Percentiles rank a stretch among this genome's conserved stretches.
Evolutionary conservation across 495 filamentous ascomycete genomes (phyloP).

Genomic region (Darksidea phi): DNA sequence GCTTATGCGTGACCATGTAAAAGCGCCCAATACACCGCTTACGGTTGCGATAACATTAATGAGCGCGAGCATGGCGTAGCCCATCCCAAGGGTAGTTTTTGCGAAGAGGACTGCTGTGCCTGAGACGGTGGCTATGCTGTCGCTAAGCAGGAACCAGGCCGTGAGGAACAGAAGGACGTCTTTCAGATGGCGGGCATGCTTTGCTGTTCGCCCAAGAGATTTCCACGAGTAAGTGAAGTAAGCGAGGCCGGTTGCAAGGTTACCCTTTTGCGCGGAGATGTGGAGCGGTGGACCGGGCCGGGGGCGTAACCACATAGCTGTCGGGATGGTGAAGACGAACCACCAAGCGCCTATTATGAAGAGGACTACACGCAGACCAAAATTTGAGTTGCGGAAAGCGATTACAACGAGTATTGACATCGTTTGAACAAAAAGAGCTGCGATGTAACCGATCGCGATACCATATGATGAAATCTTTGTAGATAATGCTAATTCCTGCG

Average conservation of each 20-base stretch:
- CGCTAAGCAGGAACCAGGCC: conserved; percentile 92
- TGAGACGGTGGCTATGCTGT: conserved; percentile 90
- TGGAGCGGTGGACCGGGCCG: conserved; percentile 81
- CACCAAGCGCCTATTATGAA: conserved; percentile 91
- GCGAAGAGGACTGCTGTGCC: conserved; percentile 94
- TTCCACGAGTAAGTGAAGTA: conserved; percentile 84
- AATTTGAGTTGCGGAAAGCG: conserved; percentile 16
- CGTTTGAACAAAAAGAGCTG: conserved; percentile 44
- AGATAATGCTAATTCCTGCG: conserved; percentile 42
- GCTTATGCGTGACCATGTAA: conserved; percentile 81
- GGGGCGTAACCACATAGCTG: conserved; percentile 85
- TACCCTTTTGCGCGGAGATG: conserved; percentile 18
- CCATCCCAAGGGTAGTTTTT: conserved; percentile 90
- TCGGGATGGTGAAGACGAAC: conserved; percentile 87
- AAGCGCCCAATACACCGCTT: conserved; percentile 80
- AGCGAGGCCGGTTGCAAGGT: conserved; percentile 40
- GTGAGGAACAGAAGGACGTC: conserved; percentile 85
- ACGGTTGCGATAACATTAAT: conserved; percentile 90
- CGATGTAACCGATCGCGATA: conserved; percentile 47
- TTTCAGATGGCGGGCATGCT: conserved; percentile 73
- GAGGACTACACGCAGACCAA: conserved; percentile 65
- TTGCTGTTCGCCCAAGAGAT: conserved; percentile 74
- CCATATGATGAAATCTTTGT: conserved; percentile 48
- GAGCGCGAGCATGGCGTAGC: conserved; percentile 79
- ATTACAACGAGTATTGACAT: conserved; percentile 42